Evolutionary conservation across 1,284 basidiomycete species (phyloP), one percentile per base, ranked within the genome.

Genomic region (Moniliophthora roreri): DNA sequence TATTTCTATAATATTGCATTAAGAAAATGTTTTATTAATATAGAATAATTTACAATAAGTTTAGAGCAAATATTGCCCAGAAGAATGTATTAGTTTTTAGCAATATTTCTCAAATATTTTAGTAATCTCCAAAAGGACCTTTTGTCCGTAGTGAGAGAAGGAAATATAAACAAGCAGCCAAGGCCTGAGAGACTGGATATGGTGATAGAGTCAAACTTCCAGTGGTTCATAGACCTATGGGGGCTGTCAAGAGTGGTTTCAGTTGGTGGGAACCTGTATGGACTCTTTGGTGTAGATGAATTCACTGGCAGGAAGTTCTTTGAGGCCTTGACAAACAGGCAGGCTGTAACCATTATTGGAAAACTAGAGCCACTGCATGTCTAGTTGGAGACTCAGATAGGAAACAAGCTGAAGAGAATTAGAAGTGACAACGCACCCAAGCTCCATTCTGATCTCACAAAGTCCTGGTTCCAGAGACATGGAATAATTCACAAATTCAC

Each of bases 361-460:
- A 3, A 4, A 4, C 15, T 51, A n/a, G 40, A 51, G 4, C 28
- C 2, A 3, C 13, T 26, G 9, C 41, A 35, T 18, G 34, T 20
- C 16, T 8, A 32, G 6, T 20, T 15, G 7, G 50, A 51, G 42
- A 18, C 9, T 13, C 50, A 51, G 24, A 51, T 40, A 2, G 41
- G 41, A 36, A n/a, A 36, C 3, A n/a, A 3, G 7, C 15, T 51
- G 40, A 45, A 45, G 24, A n/a, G 18, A 5, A 3, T 51, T 21
- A 16, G 50, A 10, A 52, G 41, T 3, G 51, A 52, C 40, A 52
- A 52, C 42, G 44, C 51, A 4, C 42, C 42, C 4, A 42, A 52
- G 28, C 46, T 46, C 20, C 3, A 42, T 18, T 26, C 32, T 11
- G 1, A 47, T 2, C 4, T 47, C 1, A 2, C 8, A 2, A 9